Conservation (phyloP, 2,329 filamentous ascomycete species). For the Xylaria sp. region DNA sequence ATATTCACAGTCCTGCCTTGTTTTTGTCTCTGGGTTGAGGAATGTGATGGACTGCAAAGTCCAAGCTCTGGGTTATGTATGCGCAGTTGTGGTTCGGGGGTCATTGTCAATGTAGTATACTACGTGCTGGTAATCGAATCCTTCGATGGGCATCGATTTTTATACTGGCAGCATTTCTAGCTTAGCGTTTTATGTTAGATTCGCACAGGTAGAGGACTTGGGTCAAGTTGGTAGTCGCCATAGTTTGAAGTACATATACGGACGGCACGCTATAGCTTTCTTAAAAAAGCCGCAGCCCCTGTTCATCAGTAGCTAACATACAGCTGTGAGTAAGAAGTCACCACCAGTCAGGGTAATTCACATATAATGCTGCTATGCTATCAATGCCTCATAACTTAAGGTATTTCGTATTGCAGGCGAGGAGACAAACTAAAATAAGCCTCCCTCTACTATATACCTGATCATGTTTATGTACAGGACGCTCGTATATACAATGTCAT, state of each 20-base stretch:
- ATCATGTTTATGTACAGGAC: conserved; percentile 28
- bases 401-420: not conserved
- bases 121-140: no score
- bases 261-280: no score
- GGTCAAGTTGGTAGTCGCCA: not conserved
- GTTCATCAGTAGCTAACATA: not conserved
- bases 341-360: not conserved
- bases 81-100: not conserved
- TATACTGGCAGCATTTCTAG: no score
- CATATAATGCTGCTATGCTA: not conserved
- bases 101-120: not conserved
- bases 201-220: not conserved
- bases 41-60: not conserved
- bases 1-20: no score
- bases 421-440: not conserved
- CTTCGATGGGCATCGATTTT: no score
- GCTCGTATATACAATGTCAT: conserved; percentile 32
- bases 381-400: not conserved
- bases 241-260: not conserved
- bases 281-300: no score
- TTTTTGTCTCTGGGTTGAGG: not conserved
- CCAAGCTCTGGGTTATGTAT: not conserved
- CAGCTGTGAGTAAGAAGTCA: not conserved
- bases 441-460: conserved; percentile 12
- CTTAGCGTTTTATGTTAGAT: not conserved